Base-by-base conservation (phyloP, 2,329 filamentous ascomycete species). In the Trichoderma sp. region DNA sequence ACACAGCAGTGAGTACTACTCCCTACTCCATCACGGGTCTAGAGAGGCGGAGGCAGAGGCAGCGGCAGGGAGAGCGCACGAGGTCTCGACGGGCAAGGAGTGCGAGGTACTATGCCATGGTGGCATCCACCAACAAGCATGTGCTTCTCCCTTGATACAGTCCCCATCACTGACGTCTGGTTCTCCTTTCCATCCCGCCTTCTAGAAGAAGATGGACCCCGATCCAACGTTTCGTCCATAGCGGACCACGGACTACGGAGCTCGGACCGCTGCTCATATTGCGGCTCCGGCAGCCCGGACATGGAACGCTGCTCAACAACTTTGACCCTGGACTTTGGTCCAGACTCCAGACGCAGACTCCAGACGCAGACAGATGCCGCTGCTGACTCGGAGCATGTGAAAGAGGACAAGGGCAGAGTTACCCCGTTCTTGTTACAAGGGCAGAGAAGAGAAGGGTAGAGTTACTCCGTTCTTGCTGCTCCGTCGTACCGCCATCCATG, bases 341-440 rank as follows among this genome's bases (percentile, higher is more conserved):
- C 21, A 24, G 21, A 24, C 21, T 39, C 39, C 15, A 34, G 57
- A 50, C 30, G 14, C 45, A 15, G 41, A 24, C 24, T 39, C 39
- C 15, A 34, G 57, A 50, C 30, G 14, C 45, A 15, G 41, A 24
- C 24, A 39, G 17, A 24, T 34, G 30, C 30, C 5, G 28, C 7
- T 51, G 26, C 43, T 34, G 59, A 62, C 59, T 54, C 28, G 21
- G 45, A 34, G 41, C 48, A 45, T 54, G 57, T 60, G 34, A 39
- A 12, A 39, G 34, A 14, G 0, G 10, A n/a, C n/a, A 39, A 39
- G 34, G 34, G 10, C 34, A 1, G 34, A 39, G 34, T n/a, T 9
- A 9, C 28, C 10, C 28, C 28, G 7, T 30, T 9, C 28, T 9
- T 30, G 28, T 30, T 30, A 28, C 5, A 7, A 7, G n/a, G n/a